Conservation (phyloP, 768 basidiomycete genomes). For the Mycena vulgaris region DNA sequence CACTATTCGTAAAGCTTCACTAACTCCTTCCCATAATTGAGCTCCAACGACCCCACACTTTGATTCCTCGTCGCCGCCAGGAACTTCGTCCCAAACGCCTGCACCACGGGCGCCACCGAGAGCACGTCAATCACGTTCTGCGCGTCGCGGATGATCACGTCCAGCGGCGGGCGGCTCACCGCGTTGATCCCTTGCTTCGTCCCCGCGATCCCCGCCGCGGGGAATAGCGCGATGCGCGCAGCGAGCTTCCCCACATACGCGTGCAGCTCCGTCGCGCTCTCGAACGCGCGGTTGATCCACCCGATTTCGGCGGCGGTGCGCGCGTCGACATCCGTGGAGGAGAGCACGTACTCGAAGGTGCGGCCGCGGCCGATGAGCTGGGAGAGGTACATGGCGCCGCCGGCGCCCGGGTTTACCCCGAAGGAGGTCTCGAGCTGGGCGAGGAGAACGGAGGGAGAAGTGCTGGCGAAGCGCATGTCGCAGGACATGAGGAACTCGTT, state of each 20-base stretch:
- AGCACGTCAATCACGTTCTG: slow-evolving; percentile 16
- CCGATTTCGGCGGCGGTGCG: too few relatives aligned
- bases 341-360: too few relatives aligned
- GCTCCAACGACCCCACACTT: neutral
- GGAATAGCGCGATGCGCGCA: slow-evolving; percentile 23
- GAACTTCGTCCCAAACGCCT: neutral
- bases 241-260: slow-evolving; percentile 11
- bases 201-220: slow-evolving; percentile 3
- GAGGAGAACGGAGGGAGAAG: slow-evolving; percentile 18
- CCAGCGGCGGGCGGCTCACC: slow-evolving; percentile 8
- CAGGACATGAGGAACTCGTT: slow-evolving; percentile 31
- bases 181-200: slow-evolving; percentile 17
- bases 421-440: slow-evolving; percentile 21
- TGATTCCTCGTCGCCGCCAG: neutral
- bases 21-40: slow-evolving; percentile 2
- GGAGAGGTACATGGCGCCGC: neutral
- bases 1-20: too few relatives aligned
- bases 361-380: too few relatives aligned
- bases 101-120: neutral
- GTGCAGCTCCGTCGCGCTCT: neutral
- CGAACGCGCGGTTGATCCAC: too few relatives aligned
- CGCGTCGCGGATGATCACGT: neutral
- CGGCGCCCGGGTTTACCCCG: slow-evolving; percentile 25
- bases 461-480: too few relatives aligned
- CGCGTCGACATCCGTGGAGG: too few relatives aligned